These are phyloP conservation scores for Tuber magnatum DNA, from an alignment of 495 filamentous ascomycete genomes.

Conservation along the genomic window DNA sequence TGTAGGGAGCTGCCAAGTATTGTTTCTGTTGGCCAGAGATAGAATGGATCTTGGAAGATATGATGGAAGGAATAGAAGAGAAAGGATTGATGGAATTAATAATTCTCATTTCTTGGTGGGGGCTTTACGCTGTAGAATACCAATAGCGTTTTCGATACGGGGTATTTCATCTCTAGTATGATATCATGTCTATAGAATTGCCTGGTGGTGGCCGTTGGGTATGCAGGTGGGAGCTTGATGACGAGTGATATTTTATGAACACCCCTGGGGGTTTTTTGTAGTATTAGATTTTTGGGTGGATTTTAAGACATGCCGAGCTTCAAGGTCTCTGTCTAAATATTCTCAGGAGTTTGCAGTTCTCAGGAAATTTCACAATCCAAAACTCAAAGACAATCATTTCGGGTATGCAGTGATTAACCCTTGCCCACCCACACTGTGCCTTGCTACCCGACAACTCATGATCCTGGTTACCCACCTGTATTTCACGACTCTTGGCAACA, in stretches of 20 bases:
- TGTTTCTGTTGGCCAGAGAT: slow-evolving; percentile 37
- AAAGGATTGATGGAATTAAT: neutral
- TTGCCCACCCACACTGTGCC: neutral
- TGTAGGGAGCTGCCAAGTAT: slow-evolving; percentile 41
- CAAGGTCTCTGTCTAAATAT: neutral
- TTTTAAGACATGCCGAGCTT: neutral
- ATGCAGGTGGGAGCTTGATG: neutral
- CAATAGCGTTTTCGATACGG: neutral
- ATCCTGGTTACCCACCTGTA: neutral
- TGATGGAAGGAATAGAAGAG: neutral
- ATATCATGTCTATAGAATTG: slow-evolving; percentile 7
- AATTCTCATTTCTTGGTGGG: neutral
- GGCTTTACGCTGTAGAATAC: neutral
- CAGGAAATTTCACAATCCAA: no score
- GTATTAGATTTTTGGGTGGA: neutral
- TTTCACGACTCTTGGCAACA: neutral
- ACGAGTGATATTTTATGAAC: neutral
- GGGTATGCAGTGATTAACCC: neutral
- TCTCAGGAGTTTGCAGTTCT: neutral
- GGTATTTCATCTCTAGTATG: neutral
- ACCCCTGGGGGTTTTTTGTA: neutral
- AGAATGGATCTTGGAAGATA: slow-evolving; percentile 1
- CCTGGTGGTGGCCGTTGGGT: neutral
- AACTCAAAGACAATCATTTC: neutral
- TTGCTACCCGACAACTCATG: neutral